phyloP scores from a whole-genome alignment of 306 rosid genomes.

The Leucaena leucocephala region DNA sequence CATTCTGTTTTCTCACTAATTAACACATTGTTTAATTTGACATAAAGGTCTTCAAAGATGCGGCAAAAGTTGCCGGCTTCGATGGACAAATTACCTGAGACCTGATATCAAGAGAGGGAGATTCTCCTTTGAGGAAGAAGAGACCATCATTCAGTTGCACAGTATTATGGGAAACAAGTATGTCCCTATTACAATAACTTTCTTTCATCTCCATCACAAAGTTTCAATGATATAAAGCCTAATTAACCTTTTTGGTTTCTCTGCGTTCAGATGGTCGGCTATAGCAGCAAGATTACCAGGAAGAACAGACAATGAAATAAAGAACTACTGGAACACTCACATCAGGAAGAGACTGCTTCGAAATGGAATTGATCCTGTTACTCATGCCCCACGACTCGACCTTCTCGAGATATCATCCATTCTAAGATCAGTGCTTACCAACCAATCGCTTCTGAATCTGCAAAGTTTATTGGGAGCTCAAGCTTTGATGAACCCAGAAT shows the following conservation, averaged over 20 bases:
- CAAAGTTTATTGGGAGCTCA: constrained; percentile 62
- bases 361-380: constrained; percentile 90
- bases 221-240: neutral
- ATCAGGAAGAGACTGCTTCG: constrained; percentile 76
- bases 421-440: constrained; percentile 54
- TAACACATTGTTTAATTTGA: neutral
- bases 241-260: neutral
- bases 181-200: constrained; percentile 17
- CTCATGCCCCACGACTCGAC: constrained; percentile 87
- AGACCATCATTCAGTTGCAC: constrained; percentile 82
- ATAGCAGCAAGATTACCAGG: constrained; percentile 90
- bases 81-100: constrained; percentile 92
- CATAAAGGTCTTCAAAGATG: constrained; percentile 74
- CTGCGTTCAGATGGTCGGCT: constrained; percentile 77
- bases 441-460: constrained; percentile 57
- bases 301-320: constrained; percentile 91
- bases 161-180: constrained; percentile 92
- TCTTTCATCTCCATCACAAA: neutral
- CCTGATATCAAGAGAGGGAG: constrained; percentile 97
- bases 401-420: constrained; percentile 73
- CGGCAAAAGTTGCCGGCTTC: constrained; percentile 95
- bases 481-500: constrained; percentile 62
- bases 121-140: constrained; percentile 95
- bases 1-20: neutral
- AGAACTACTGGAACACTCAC: constrained; percentile 95